These are phyloP conservation scores for Suhomyces coccinellae DNA, from an alignment of 1,139 yeast genomes.

Conservation along the genomic window DNA sequence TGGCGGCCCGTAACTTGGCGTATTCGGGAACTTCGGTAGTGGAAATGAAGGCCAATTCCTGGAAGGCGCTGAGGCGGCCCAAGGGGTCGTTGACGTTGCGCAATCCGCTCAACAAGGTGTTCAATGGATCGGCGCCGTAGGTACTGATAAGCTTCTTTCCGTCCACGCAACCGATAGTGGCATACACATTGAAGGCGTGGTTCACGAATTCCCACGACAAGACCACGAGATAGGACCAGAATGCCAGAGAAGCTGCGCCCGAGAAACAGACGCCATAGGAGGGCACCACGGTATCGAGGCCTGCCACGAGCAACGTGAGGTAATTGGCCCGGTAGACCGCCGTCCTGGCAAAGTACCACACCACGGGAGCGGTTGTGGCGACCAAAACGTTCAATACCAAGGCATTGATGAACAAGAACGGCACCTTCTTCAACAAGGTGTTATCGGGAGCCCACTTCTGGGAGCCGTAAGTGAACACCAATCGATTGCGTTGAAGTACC, in stretches of 20 bases:
- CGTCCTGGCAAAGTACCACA: conserved; percentile 47
- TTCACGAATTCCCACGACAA: conserved; percentile 64
- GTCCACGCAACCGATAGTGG: conserved; percentile 81
- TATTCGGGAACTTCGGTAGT: conserved; percentile 48
- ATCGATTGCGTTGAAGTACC: conserved; percentile 59
- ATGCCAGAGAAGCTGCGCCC: conserved; percentile 28
- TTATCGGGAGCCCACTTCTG: conserved; percentile 42
- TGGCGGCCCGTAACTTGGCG: conserved; percentile 47
- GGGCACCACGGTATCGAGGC: conserved; percentile 37
- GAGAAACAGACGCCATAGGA: conserved; percentile 38
- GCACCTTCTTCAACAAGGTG: conserved; percentile 33
- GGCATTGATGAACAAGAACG: conserved; percentile 40
- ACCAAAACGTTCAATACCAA: conserved; percentile 33
- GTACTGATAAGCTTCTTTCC: conserved; percentile 70
- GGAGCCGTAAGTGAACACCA: conserved; percentile 51
- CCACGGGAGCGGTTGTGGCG: conserved; percentile 42
- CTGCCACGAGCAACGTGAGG: conserved; percentile 27
- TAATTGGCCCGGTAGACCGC: conserved; percentile 43
- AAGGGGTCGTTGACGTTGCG: conserved; percentile 45
- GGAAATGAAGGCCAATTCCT: conserved; percentile 65
- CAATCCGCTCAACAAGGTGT: conserved; percentile 73
- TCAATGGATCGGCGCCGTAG: conserved; percentile 69
- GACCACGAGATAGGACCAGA: conserved; percentile 41
- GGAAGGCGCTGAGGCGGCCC: conserved; percentile 68
- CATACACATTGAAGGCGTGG: conserved; percentile 66